Evolutionary conservation across 129 eudicot genomes (phyloP).

Genomic region (Logfia minima): DNA sequence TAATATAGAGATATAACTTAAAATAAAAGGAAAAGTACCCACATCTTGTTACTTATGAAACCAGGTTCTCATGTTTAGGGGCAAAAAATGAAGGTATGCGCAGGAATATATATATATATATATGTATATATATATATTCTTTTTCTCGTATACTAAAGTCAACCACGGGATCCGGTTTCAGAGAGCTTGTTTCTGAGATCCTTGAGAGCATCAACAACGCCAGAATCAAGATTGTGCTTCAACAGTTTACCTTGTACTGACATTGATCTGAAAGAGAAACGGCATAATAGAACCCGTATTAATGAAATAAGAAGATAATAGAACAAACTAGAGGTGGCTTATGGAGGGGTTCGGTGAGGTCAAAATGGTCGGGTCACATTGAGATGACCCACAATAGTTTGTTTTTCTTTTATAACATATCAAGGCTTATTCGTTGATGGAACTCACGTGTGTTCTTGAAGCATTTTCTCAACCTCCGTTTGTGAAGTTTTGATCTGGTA

Average conservation of each 20-base stretch:
- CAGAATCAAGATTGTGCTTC: constrained; percentile 80
- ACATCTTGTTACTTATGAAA: not conserved
- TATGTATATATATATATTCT: too few relatives aligned
- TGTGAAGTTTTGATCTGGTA: constrained; percentile 81
- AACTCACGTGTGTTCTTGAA: constrained; percentile 66
- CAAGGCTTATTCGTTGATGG: not conserved
- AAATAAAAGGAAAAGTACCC: not conserved
- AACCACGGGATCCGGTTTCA: constrained; percentile 33
- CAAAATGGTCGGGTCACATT: not conserved
- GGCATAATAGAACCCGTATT: not conserved
- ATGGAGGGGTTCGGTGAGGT: not conserved
- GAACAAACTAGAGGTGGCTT: not conserved
- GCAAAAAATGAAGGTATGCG: not conserved
- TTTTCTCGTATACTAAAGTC: not conserved
- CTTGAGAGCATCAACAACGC: constrained; percentile 82
- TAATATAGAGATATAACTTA: not conserved
- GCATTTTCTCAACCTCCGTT: constrained; percentile 72
- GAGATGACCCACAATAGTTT: too few relatives aligned
- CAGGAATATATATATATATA: not conserved
- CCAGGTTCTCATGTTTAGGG: not conserved
- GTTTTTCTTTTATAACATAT: too few relatives aligned
- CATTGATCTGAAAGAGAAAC: constrained; percentile 44
- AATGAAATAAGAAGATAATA: not conserved
- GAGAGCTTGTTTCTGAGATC: constrained; percentile 77
- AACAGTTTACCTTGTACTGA: constrained; percentile 73